Conservation (phyloP, 2,329 filamentous ascomycete genomes). For the Shiraia bambusicola region DNA sequence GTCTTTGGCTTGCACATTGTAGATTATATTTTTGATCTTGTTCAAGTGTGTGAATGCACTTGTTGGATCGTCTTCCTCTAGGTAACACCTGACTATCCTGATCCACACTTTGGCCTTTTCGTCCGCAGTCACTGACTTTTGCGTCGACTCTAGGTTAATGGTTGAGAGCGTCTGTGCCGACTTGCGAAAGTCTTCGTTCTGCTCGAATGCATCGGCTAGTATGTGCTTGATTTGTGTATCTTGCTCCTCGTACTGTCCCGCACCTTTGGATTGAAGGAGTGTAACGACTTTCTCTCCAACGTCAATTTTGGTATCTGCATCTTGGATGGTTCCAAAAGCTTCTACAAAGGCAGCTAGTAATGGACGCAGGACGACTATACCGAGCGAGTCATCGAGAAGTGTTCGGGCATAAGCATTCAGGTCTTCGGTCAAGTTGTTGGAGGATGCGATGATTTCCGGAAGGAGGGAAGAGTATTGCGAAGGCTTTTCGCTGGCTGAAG, state of each 20-base stretch:
- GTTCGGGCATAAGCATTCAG: constrained; percentile 68
- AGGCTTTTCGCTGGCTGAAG: constrained; percentile 53
- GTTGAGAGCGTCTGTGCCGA: constrained; percentile 78
- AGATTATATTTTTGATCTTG: constrained; percentile 90
- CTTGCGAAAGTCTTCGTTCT: constrained; percentile 73
- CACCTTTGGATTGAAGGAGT: constrained; percentile 64
- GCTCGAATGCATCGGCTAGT: constrained; percentile 80
- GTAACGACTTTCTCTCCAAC: constrained; percentile 74
- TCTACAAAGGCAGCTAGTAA: constrained; percentile 68
- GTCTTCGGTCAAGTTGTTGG: constrained; percentile 57
- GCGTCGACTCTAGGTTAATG: constrained; percentile 86
- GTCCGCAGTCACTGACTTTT: constrained; percentile 77
- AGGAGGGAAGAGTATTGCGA: constrained; percentile 61
- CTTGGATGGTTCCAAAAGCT: constrained; percentile 61
- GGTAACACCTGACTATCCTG: constrained; percentile 88
- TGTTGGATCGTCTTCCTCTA: constrained; percentile 90
- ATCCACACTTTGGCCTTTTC: constrained; percentile 87
- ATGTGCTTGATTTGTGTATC: constrained; percentile 76
- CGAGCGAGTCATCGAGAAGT: constrained; percentile 68
- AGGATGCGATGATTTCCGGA: constrained; percentile 54
- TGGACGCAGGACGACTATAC: constrained; percentile 73
- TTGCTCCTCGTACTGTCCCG: constrained; percentile 79
- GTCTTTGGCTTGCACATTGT: constrained; percentile 71
- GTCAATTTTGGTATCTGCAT: constrained; percentile 69
- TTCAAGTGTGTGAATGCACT: constrained; percentile 85